These are phyloP conservation scores for Cystobasidium ongulense DNA, from an alignment of 768 basidiomycete species.

Conservation along the genomic window DNA sequence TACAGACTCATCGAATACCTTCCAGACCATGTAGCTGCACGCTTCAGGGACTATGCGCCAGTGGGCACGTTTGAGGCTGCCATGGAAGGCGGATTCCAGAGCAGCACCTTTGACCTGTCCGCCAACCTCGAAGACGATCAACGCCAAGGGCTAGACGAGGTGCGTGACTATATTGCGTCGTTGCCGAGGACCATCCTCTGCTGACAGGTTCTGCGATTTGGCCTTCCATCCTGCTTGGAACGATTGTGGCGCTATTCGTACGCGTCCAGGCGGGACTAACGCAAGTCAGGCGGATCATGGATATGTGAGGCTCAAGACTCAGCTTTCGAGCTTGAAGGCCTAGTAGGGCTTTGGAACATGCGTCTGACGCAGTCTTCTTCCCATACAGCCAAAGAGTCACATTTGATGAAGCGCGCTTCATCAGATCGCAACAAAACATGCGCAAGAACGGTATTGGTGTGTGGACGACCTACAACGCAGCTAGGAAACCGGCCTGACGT, in stretches of 20 bases:
- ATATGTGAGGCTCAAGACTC: constrained; percentile 13
- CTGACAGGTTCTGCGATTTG: neutral
- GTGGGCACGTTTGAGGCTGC: constrained; percentile 36
- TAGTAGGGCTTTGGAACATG: neutral
- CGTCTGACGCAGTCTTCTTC: no score
- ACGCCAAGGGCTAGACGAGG: constrained; percentile 1
- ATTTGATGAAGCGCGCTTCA: constrained; percentile 25
- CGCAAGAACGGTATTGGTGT: constrained; percentile 27
- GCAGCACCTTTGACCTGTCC: neutral
- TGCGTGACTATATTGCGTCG: neutral
- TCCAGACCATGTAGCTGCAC: constrained; percentile 32
- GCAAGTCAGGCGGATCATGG: constrained; percentile 40
- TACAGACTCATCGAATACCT: constrained; percentile 32
- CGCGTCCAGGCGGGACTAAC: constrained; percentile 31
- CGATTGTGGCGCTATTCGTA: neutral
- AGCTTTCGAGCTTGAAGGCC: constrained; percentile 24
- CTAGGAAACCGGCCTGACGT: neutral
- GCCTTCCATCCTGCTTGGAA: neutral
- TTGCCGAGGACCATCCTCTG: neutral
- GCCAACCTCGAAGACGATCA: neutral
- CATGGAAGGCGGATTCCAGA: constrained; percentile 33
- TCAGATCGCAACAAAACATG: constrained; percentile 2
- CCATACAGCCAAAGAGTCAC: constrained; percentile 9
- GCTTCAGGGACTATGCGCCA: constrained; percentile 37
- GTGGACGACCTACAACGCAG: neutral